These are phyloP conservation scores for Aspergillus leporis DNA, from an alignment of 495 filamentous ascomycete species.

Conservation along the genomic window DNA sequence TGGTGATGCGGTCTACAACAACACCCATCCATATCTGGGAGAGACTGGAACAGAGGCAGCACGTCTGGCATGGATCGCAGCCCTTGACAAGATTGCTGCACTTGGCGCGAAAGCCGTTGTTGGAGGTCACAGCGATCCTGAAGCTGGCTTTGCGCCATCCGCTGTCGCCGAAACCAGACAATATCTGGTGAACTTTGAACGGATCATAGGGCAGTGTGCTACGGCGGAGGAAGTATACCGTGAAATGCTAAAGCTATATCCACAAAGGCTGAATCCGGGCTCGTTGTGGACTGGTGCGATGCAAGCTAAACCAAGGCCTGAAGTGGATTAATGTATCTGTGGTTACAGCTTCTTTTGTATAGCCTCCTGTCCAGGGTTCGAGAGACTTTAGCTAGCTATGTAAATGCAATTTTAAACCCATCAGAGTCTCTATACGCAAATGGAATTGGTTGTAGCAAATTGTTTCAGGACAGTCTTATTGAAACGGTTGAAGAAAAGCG, in stretches of 20 bases:
- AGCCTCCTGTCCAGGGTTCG: no score
- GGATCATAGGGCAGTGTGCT: background rate
- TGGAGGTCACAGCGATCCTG: constrained; percentile 1
- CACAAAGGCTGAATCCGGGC: background rate
- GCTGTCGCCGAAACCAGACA: background rate
- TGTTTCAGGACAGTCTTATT: no score
- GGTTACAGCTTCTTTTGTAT: no score
- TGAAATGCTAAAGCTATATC: background rate
- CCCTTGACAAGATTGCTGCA: constrained; percentile 1
- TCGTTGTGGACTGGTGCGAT: background rate
- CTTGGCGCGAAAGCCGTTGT: background rate
- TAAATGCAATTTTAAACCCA: no score
- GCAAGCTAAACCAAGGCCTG: background rate
- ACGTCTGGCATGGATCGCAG: background rate
- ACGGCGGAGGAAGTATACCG: background rate
- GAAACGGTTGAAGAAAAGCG: no score
- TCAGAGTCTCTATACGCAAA: no score
- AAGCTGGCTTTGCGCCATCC: background rate
- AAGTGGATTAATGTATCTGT: no score
- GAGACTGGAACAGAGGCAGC: background rate
- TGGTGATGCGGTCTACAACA: constrained; percentile 4
- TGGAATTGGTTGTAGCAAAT: no score
- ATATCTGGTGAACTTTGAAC: background rate
- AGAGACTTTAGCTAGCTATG: no score
- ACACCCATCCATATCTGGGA: constrained; percentile 3